A percentile compares a stretch with the other conserved stretches of the same genome.
Evolutionary conservation across 495 filamentous ascomycete species (phyloP).

Genomic region (Bacidia gigantensis): DNA sequence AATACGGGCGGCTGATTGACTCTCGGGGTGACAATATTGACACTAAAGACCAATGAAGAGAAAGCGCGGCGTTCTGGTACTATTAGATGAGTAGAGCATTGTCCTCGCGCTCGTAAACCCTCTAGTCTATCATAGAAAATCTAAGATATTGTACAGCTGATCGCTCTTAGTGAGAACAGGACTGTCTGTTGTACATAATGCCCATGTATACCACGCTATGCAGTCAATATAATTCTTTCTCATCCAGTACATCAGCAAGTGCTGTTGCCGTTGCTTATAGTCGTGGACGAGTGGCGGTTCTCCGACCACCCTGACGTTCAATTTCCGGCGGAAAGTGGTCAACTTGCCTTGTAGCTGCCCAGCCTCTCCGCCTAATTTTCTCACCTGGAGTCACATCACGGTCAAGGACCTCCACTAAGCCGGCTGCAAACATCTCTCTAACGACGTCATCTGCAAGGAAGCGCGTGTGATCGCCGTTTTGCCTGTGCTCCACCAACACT

Average conservation of each 20-base stretch:
- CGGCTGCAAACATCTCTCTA: conserved; percentile 26
- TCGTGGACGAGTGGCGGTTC: not conserved
- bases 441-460: conserved; percentile 29
- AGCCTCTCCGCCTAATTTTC: conserved; percentile 2
- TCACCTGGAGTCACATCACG: conserved; percentile 11
- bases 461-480: conserved; percentile 1
- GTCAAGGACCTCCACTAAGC: conserved; percentile 29
- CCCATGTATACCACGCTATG: not conserved
- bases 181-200: no score
- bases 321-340: not conserved
- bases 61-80: conserved; percentile 1
- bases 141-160: not conserved
- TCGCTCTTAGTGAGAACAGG: not conserved
- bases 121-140: not conserved
- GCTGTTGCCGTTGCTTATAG: not conserved
- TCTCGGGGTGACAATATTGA: not conserved
- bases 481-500: not conserved
- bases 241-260: not conserved
- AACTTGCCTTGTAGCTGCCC: not conserved
- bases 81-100: not conserved
- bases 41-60: not conserved
- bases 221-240: not conserved
- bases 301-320: not conserved
- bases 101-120: not conserved
- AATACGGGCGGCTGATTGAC: not conserved